Base-by-base conservation (phyloP, 139 green algal genomes). In the Zygnema circumcarinatum region DNA sequence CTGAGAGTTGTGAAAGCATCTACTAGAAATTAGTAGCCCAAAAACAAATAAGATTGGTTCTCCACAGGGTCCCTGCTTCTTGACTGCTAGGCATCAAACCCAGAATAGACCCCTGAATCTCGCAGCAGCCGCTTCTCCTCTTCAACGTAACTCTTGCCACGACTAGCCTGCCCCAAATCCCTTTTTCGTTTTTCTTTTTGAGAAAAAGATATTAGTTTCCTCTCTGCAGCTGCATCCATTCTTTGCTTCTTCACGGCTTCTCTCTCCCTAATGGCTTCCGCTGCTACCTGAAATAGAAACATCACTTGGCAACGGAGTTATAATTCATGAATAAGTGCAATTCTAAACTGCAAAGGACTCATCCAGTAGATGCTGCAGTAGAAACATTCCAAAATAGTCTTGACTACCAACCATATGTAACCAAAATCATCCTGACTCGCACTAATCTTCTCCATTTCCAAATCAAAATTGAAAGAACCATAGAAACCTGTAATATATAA, bases 111-210 rank as follows among this genome's bases (percentile, higher is more conserved):
- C 0, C 83, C 83, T 53, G 31, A 36, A 62, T 88, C 72, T 25
- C 83, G 69, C 1, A 88, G 41, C 69, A 67, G 40, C 38, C 83
- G 20, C 72, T 88, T 88, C 75, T 90, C 75, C 41, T 89, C 84
- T 40, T 85, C 75, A n/a, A 90, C 85, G 32, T 90, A 90, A 42
- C 84, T 90, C 39, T 90, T 90, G 21, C 75, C 85, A 16, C 76
- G 7, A 41, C 85, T 90, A 41, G 85, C 85, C 76, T 90, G 85
- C 33, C 85, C 85, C 32, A 87, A 21, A 39, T 90, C 85, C 25
- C 85, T 42, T 38, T 90, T 90, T 41, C 85, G 42, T 79, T 90
- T 90, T 42, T 90, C 85, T 35, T 87, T 87, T 33, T 90, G 85
- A 67, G 31, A 69, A 41, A 90, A 86, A n/a, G 33, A 73, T 40